Percentiles rank a stretch among this genome's conserved stretches.
Conservation (phyloP, 179 eudicot species). For the Spergularia azorica region DNA sequence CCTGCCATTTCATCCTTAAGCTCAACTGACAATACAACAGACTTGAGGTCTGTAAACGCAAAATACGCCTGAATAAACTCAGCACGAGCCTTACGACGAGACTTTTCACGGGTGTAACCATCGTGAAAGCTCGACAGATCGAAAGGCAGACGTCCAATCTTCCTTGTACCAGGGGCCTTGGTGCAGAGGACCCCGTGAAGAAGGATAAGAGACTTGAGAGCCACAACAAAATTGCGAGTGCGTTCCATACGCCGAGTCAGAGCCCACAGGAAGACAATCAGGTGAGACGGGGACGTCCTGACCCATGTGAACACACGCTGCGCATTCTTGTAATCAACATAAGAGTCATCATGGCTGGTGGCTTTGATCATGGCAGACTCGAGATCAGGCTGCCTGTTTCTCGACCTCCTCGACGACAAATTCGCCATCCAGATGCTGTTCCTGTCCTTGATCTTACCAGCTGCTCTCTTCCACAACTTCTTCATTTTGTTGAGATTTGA, state of each 20-base stretch:
- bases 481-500: conserved; percentile 11
- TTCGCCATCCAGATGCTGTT: conserved; percentile 51
- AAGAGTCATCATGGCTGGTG: conserved; percentile 63
- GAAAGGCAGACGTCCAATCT: conserved; percentile 73
- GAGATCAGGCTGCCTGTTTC: conserved; percentile 53
- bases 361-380: conserved; percentile 69
- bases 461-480: conserved; percentile 63
- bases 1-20: neutral
- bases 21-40: conserved; percentile 30
- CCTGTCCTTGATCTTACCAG: conserved; percentile 60
- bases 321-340: conserved; percentile 46
- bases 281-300: conserved; percentile 40
- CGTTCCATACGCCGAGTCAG: conserved; percentile 48
- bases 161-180: conserved; percentile 36
- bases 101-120: conserved; percentile 1
- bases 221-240: conserved; percentile 62
- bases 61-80: conserved; percentile 46
- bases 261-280: conserved; percentile 50
- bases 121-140: conserved; percentile 61
- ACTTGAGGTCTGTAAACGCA: conserved; percentile 35
- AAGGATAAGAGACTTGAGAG: conserved; percentile 63
- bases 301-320: conserved; percentile 57
- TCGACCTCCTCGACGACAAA: conserved; percentile 33
- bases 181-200: conserved; percentile 63
- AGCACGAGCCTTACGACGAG: conserved; percentile 36